Conservation (phyloP, 2,329 filamentous ascomycete species). For the Thelonectria blattea region DNA sequence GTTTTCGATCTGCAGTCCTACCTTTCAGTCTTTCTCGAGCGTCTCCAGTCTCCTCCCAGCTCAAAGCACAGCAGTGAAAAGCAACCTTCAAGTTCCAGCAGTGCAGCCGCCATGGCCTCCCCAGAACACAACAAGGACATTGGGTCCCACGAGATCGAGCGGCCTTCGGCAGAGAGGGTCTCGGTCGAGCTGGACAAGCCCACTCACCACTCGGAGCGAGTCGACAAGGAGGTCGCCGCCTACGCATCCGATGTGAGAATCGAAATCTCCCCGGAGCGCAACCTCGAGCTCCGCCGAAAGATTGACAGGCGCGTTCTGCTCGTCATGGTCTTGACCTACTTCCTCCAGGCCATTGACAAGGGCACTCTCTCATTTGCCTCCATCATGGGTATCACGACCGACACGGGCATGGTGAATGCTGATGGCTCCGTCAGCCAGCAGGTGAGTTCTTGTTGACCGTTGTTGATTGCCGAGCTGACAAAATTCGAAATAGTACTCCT, state of each 20-base stretch:
- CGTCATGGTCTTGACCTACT: slow-evolving; percentile 77
- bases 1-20: background rate
- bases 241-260: slow-evolving; percentile 66
- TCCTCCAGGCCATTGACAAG: slow-evolving; percentile 73
- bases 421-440: slow-evolving; percentile 36
- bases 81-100: too few relatives aligned
- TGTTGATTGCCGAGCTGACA: background rate
- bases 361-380: slow-evolving; percentile 69
- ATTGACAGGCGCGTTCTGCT: slow-evolving; percentile 72
- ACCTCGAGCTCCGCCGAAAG: slow-evolving; percentile 64
- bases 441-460: slow-evolving; percentile 12
- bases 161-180: slow-evolving; percentile 34
- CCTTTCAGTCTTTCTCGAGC: background rate
- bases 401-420: slow-evolving; percentile 53
- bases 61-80: too few relatives aligned
- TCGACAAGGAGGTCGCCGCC: slow-evolving; percentile 71
- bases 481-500: slow-evolving; percentile 59
- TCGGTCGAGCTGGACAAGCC: slow-evolving; percentile 47
- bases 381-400: slow-evolving; percentile 65
- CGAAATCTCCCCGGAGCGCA: slow-evolving; percentile 64
- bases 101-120: slow-evolving; percentile 17
- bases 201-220: slow-evolving; percentile 53
- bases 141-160: slow-evolving; percentile 18
- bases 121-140: slow-evolving; percentile 8
- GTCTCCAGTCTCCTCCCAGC: background rate